A percentile compares a stretch with the other conserved stretches of the same genome.
Conservation (phyloP, 2,329 filamentous ascomycete species). For the Venturia nashicola region DNA sequence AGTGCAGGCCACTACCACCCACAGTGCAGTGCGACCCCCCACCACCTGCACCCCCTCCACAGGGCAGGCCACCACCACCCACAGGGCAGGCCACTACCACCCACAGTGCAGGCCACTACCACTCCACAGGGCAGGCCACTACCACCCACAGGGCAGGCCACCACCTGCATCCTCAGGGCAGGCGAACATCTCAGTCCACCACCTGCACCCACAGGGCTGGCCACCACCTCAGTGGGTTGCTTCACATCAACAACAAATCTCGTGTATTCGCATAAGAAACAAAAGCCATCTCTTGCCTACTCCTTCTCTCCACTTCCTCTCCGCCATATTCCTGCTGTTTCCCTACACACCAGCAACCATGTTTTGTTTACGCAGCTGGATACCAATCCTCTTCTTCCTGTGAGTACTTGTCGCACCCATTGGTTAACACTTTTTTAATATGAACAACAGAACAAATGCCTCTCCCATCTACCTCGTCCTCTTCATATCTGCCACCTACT, state of each 20-base stretch:
- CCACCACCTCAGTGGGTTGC: too few species aligned
- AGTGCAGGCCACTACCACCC: too few species aligned
- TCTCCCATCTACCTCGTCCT: slow-evolving; percentile 37
- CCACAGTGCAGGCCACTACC: too few species aligned
- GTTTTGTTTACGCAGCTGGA: slow-evolving; percentile 54
- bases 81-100: too few species aligned
- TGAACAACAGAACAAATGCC: slow-evolving; percentile 28
- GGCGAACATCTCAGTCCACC: too few species aligned
- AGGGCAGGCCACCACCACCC: too few species aligned
- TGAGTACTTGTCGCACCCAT: slow-evolving; percentile 21
- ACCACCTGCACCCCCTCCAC: too few species aligned
- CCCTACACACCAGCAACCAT: slow-evolving; percentile 25
- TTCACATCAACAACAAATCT: neutral
- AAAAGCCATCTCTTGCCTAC: neutral
- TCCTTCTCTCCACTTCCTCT: neutral
- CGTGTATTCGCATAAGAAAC: neutral
- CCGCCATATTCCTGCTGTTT: neutral
- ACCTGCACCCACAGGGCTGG: too few species aligned
- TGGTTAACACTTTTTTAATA: neutral
- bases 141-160: too few species aligned
- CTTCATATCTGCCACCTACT: slow-evolving; percentile 76
- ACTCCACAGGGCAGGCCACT: too few species aligned
- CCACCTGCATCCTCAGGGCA: too few species aligned
- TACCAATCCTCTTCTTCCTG: slow-evolving; percentile 39
- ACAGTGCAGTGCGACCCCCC: too few species aligned